Conservation (phyloP, 306 rosid genomes). For the Quercus parvula region DNA sequence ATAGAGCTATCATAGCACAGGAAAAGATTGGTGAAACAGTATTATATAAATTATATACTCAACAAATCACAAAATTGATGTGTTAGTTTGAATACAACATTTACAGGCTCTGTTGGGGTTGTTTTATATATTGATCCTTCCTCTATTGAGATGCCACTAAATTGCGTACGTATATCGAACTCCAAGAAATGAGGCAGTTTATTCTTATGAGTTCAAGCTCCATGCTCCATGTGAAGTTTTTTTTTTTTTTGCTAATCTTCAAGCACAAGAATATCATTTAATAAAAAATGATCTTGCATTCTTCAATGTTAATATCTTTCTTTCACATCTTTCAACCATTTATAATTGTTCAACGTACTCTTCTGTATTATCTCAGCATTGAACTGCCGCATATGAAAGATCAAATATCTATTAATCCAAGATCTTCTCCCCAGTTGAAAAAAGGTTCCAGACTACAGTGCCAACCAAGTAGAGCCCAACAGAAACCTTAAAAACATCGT, state of each 20-base stretch:
- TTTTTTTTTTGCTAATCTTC: slow-evolving; percentile 5
- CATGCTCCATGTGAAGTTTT: neutral
- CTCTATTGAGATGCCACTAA: slow-evolving; percentile 5
- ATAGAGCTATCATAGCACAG: neutral
- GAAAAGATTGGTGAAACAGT: slow-evolving; percentile 16
- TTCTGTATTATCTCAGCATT: slow-evolving; percentile 18
- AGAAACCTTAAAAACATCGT: slow-evolving; percentile 93
- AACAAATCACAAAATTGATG: slow-evolving; percentile 36
- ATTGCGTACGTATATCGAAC: neutral
- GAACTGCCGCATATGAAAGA: slow-evolving; percentile 12
- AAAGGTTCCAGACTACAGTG: slow-evolving; percentile 93
- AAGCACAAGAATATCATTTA: slow-evolving; percentile 14
- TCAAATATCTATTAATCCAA: slow-evolving; percentile 44
- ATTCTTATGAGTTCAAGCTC: slow-evolving; percentile 7
- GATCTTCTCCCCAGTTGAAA: slow-evolving; percentile 92
- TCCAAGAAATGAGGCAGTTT: neutral
- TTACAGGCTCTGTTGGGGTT: slow-evolving; percentile 41
- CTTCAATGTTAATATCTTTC: slow-evolving; percentile 6
- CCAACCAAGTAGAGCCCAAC: slow-evolving; percentile 92
- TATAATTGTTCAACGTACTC: neutral
- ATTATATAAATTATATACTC: slow-evolving; percentile 14
- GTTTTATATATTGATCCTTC: neutral
- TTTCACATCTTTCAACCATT: neutral
- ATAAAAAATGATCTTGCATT: neutral
- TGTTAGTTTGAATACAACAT: slow-evolving; percentile 42